Conservation (phyloP, 176 grass and related monocot genomes). For the Paspalum notatum region DNA sequence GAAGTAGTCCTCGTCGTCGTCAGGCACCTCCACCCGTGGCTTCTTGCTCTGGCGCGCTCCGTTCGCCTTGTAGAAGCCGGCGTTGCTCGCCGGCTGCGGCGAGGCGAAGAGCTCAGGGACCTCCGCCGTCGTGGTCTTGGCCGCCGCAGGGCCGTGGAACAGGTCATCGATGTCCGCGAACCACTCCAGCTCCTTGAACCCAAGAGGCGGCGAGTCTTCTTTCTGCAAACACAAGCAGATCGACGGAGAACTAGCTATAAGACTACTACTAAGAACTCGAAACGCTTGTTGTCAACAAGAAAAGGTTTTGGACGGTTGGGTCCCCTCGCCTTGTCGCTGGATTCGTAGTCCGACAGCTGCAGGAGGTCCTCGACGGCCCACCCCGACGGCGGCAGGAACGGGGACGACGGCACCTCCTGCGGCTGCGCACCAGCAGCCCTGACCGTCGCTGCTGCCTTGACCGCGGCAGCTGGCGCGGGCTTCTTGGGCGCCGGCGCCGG, state of each 20-base stretch:
- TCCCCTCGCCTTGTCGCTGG: conserved; percentile 69
- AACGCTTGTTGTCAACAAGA: neutral
- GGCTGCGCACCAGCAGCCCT: neutral
- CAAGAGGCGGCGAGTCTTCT: conserved; percentile 61
- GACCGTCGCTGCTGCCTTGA: conserved; percentile 24
- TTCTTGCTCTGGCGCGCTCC: conserved; percentile 64
- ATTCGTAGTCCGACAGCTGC: conserved; percentile 83
- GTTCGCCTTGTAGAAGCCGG: conserved; percentile 49
- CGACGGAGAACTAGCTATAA: neutral
- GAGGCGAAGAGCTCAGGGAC: conserved; percentile 76
- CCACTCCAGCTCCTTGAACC: conserved; percentile 77
- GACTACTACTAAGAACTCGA: neutral
- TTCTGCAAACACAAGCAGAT: conserved; percentile 48
- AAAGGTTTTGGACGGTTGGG: neutral
- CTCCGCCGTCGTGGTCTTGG: conserved; percentile 49
- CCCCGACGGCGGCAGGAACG: conserved; percentile 45
- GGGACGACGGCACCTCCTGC: conserved; percentile 55
- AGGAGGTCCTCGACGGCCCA: conserved; percentile 93
- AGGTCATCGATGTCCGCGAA: conserved; percentile 77
- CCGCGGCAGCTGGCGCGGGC: neutral
- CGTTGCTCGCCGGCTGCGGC: conserved; percentile 40
- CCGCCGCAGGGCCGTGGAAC: conserved; percentile 54
- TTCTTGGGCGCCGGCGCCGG: conserved; percentile 40
- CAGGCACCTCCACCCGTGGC: conserved; percentile 60
- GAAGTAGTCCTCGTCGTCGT: conserved; percentile 88